Base-by-base conservation (phyloP, 768 basidiomycete species). In the Hygrophoropsis aurantiaca region DNA sequence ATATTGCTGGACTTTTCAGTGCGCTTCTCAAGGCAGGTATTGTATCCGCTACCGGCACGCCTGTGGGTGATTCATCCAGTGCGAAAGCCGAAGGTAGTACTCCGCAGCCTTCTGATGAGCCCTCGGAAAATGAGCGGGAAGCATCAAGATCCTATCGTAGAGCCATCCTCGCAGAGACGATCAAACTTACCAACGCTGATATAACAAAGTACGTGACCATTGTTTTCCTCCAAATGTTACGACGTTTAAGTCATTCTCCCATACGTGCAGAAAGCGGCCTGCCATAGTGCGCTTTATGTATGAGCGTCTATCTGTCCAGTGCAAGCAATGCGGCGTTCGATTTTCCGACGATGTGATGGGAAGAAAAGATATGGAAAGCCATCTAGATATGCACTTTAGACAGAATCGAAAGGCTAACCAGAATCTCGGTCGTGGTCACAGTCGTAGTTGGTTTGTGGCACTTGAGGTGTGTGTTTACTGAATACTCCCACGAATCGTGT, bases 341-440 rank as follows among this genome's bases (percentile, higher is more conserved):
- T 95, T 94, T 66, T 72, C 86, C 40, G 89, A 90, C 56, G 82
- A 79, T 24, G 61, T 70, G 21, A 58, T 73, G 44, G 93, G 90
- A 50, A 90, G 85, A 70, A 85, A 82, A 62, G 74, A 71, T 32
- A 78, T 94, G 75, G 81, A 94, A 57, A 81, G 85, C 48, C 97
- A 99, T 62, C 77, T 98, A 58, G 95, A 99, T 64, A 88, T 90
- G 87, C 95, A 99, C 66, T 97, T 97, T 71, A 78, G 85, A 62
- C 87, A 95, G 63, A 98, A 97, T 60, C 80, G 87, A 50, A 89
- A 88, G 65, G 83, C 85, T 21, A 83, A 75, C 58, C 85, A 87
- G 64, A 84, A 82, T 34, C 68, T 80, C 15, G 92, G 90, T 0
- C 79, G 95, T 49, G 93, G 92, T 30, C 85, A 93, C 56, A 90